Percentiles rank a stretch among this genome's conserved stretches.
Evolutionary conservation across 441 rosid species (phyloP).

Genomic region (Corymbia calophylla): DNA sequence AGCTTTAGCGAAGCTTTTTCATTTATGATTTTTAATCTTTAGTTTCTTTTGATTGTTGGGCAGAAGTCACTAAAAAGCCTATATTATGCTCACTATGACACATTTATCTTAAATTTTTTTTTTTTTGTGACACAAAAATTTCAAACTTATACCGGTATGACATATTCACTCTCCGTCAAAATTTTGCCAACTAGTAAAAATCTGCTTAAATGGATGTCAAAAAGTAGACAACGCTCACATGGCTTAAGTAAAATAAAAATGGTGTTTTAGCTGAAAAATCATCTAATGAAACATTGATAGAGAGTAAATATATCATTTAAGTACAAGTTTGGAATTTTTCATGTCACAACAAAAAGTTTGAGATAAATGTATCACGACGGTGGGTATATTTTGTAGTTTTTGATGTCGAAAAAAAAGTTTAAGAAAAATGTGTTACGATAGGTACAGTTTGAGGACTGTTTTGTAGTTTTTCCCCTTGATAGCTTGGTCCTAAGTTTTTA

Average conservation of each 20-base stretch:
- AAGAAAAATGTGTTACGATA: rapidly evolving
- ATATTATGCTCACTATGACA: not conserved
- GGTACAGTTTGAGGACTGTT: too few relatives aligned
- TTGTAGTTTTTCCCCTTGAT: not conserved
- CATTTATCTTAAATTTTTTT: rapidly evolving
- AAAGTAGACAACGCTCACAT: not conserved
- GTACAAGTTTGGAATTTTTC: not conserved
- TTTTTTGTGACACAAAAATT: too few relatives aligned
- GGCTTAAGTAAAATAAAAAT: too few relatives aligned
- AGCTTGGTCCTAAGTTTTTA: not conserved
- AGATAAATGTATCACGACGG: rapidly evolving
- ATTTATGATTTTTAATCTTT: not conserved
- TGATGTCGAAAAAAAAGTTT: rapidly evolving
- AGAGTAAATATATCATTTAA: not conserved
- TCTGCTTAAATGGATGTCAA: not conserved
- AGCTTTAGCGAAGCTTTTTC: not conserved
- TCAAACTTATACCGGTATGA: not conserved
- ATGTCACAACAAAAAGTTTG: too few relatives aligned
- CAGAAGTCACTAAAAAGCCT: too few relatives aligned
- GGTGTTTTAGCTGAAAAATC: not conserved
- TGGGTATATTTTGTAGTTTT: too few relatives aligned
- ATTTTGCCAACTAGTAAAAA: too few relatives aligned
- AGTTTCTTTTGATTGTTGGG: not conserved
- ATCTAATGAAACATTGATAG: not conserved
- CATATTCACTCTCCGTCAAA: not conserved